Base-by-base conservation (phyloP, 148 eudicot species). In the Spergularia bocconei region DNA sequence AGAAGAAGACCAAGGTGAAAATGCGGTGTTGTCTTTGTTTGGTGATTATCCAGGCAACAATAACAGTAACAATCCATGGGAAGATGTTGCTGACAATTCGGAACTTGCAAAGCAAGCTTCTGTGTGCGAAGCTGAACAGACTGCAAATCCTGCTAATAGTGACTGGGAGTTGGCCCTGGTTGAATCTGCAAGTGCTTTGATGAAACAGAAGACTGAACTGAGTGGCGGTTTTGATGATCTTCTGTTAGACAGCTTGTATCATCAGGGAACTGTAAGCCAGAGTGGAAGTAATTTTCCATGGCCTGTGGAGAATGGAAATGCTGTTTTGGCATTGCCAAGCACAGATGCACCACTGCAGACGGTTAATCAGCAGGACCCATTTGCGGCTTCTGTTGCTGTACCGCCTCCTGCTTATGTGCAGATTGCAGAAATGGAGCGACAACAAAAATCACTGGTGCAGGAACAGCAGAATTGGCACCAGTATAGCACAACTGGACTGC, bases 121-220 rank as follows among this genome's bases (percentile, higher is more conserved):
- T 17, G 86, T 79, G 4, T 78, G 87, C 81, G 80, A 84, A 51
- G 83, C 66, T 57, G 48, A 44, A 29, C 78, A 82, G 20, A 79
- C 78, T 52, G 82, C 81, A 33, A 79, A 81, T 23, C 60, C 10
- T 11, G 80, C 80, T 17, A 79, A 75, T 56, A 82, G 81, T 13
- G 85, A 87, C 71, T 87, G 93, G 93, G 90, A 89, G 79, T 39
- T 82, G 80, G 85, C 83, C 7, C 77, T 87, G 82, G 90, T 81
- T 56, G 91, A 81, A 68, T 77, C 91, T 1, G 84, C 83, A 0
- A 84, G 85, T 73, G 76, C 80, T 58, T 38, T 87, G 8, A 58
- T 83, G 11, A 82, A 80, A 17, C 84, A 78, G 39, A 89, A 79
- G 72, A 79, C 81, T n/a, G 78, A 75, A 53, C 21, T 85, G 78